These are phyloP conservation scores for Calonectria henricotiae DNA, from an alignment of 2,329 filamentous ascomycete genomes.

Conservation along the genomic window DNA sequence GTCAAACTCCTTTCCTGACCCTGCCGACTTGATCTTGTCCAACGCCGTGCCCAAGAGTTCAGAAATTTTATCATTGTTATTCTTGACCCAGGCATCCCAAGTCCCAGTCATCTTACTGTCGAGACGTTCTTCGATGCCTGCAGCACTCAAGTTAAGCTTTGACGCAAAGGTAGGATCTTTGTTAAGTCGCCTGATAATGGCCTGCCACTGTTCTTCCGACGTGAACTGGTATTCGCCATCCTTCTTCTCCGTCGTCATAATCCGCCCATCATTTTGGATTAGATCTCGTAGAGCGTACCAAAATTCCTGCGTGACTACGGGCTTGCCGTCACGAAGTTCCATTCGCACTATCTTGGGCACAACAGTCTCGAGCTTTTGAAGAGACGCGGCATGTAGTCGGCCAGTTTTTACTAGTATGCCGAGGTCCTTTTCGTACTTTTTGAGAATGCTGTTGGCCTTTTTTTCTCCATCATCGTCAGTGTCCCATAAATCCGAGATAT, in stretches of 20 bases:
- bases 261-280: slow-evolving; percentile 66
- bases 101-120: slow-evolving; percentile 57
- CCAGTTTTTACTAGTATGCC: slow-evolving; percentile 52
- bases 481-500: slow-evolving; percentile 42
- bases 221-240: slow-evolving; percentile 59
- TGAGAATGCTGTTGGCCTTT: slow-evolving; percentile 48
- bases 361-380: slow-evolving; percentile 64
- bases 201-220: slow-evolving; percentile 66
- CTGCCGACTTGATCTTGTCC: slow-evolving; percentile 57
- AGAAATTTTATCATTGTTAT: slow-evolving; percentile 64
- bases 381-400: slow-evolving; percentile 58
- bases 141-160: slow-evolving; percentile 51
- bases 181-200: slow-evolving; percentile 62
- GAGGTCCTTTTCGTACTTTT: slow-evolving; percentile 54
- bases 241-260: slow-evolving; percentile 65
- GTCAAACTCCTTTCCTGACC: slow-evolving; percentile 57
- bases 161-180: slow-evolving; percentile 54
- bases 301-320: slow-evolving; percentile 73
- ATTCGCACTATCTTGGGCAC: slow-evolving; percentile 74
- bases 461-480: slow-evolving; percentile 40
- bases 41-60: slow-evolving; percentile 54
- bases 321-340: slow-evolving; percentile 67
- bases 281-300: slow-evolving; percentile 76
- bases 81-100: slow-evolving; percentile 70
- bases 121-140: slow-evolving; percentile 50